Evolutionary conservation across 192 early-diverging fungal species (phyloP).

Genomic region (Chytriomyces sp.): DNA sequence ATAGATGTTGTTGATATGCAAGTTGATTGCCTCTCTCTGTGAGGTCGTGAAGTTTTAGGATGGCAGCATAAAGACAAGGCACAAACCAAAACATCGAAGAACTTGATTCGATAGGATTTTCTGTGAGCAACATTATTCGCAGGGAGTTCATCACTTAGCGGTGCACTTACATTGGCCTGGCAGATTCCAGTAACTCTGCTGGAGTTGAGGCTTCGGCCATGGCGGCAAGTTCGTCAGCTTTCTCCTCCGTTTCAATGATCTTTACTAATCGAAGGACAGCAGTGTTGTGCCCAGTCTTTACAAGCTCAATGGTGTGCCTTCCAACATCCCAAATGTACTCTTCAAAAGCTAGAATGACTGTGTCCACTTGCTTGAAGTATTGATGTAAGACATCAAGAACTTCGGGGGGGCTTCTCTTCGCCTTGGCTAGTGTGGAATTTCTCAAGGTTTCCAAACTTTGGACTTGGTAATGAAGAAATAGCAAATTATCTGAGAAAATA

Average conservation of each 20-base stretch:
- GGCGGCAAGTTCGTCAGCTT: slow-evolving; percentile 75
- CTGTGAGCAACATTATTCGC: slow-evolving; percentile 43
- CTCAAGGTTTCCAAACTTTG: slow-evolving; percentile 83
- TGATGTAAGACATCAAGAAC: slow-evolving; percentile 80
- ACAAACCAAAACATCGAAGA: slow-evolving; percentile 67
- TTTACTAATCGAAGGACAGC: slow-evolving; percentile 89
- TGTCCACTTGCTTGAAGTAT: slow-evolving; percentile 85
- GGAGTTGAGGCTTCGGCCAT: slow-evolving; percentile 39
- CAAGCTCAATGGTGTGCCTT: slow-evolving; percentile 76
- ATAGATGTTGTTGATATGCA: slow-evolving; percentile 69
- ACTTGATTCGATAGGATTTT: slow-evolving; percentile 78
- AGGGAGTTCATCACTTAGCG: neutral
- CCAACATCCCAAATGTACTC: slow-evolving; percentile 85
- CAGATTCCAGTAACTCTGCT: slow-evolving; percentile 12
- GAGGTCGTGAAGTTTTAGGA: slow-evolving; percentile 19
- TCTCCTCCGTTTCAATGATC: slow-evolving; percentile 92
- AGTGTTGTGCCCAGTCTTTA: slow-evolving; percentile 65
- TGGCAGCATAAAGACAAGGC: no score
- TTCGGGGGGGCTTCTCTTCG: slow-evolving; percentile 67
- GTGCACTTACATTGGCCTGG: slow-evolving; percentile 10
- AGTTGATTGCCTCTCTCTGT: slow-evolving; percentile 62
- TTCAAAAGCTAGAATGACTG: slow-evolving; percentile 80
- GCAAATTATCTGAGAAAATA: slow-evolving; percentile 64
- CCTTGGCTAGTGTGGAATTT: slow-evolving; percentile 78
- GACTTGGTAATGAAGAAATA: slow-evolving; percentile 86